These are phyloP conservation scores for Clarireedia hainanense DNA, from an alignment of 2,329 filamentous ascomycete species.

Conservation along the genomic window DNA sequence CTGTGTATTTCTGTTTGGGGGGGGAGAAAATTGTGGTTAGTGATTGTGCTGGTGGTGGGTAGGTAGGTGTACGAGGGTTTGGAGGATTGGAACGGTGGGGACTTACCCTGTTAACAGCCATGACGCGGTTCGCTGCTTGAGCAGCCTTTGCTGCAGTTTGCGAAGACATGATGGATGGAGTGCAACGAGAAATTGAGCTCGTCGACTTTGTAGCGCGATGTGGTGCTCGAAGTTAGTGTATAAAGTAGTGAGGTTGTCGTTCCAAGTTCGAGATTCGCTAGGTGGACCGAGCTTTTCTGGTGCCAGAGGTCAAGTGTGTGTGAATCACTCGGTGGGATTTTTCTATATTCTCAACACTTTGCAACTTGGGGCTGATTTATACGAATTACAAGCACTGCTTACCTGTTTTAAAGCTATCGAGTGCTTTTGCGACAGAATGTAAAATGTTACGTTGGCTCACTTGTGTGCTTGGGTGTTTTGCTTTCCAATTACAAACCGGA, in stretches of 20 bases:
- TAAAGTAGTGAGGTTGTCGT: not conserved
- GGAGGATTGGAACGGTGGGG: conserved; percentile 4
- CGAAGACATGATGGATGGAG: conserved; percentile 36
- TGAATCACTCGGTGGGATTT: too few relatives aligned
- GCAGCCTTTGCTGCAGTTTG: conserved; percentile 47
- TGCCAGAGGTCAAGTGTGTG: not conserved
- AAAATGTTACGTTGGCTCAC: too few relatives aligned
- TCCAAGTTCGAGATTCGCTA: not conserved
- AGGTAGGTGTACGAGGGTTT: not conserved
- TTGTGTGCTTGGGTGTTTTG: too few relatives aligned
- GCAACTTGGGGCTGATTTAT: too few relatives aligned
- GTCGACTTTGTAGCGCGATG: conserved; percentile 10
- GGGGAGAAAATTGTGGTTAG: conserved; percentile 16
- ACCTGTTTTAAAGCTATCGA: too few relatives aligned
- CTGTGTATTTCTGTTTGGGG: conserved; percentile 78
- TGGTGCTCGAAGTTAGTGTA: not conserved
- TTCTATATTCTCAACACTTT: too few relatives aligned
- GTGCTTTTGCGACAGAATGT: too few relatives aligned
- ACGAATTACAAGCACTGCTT: too few relatives aligned
- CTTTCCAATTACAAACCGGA: too few relatives aligned
- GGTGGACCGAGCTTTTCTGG: not conserved
- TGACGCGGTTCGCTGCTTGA: conserved; percentile 46
- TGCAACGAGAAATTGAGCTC: conserved; percentile 21
- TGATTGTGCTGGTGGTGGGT: conserved; percentile 5
- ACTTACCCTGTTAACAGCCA: conserved; percentile 53